Evolutionary conservation across 768 basidiomycete genomes (phyloP).

Genomic region (Mycena rebaudengoi): DNA sequence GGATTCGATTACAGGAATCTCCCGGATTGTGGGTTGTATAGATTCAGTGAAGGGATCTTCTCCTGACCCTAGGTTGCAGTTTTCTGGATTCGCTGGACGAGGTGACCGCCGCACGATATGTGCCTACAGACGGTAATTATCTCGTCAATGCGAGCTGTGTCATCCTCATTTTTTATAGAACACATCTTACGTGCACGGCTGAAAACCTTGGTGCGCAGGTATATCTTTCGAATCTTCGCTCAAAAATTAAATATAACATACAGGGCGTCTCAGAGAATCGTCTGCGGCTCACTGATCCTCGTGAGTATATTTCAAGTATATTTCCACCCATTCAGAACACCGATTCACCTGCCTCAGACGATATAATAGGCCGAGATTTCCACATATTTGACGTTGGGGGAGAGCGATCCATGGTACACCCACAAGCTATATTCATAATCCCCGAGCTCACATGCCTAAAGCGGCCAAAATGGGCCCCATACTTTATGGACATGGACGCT

Average conservation of each 20-base stretch:
- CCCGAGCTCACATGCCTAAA: no score
- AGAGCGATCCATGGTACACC: conserved; percentile 69
- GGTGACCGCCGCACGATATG: conserved; percentile 67
- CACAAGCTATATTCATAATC: conserved; percentile 47
- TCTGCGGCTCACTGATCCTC: conserved; percentile 49
- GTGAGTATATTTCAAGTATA: no score
- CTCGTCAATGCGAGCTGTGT: not conserved
- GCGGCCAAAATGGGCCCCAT: conserved; percentile 80
- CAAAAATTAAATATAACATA: no score
- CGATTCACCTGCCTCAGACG: conserved; percentile 42
- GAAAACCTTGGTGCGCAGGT: conserved; percentile 56
- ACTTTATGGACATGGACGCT: conserved; percentile 67
- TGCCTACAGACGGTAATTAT: conserved; percentile 72
- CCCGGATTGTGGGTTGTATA: conserved; percentile 70
- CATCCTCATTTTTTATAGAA: conserved; percentile 52
- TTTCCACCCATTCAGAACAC: not conserved
- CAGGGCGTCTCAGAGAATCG: conserved; percentile 83
- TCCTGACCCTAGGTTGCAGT: conserved; percentile 44
- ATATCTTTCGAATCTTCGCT: not conserved
- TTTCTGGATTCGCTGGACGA: conserved; percentile 74
- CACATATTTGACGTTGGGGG: conserved; percentile 80
- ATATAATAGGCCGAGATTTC: conserved; percentile 61
- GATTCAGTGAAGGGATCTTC: not conserved
- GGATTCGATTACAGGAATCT: conserved; percentile 70
- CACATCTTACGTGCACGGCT: conserved; percentile 79